Evolutionary conservation across 2,329 filamentous ascomycete genomes (phyloP).

Genomic region (Colletotrichum sojae): DNA sequence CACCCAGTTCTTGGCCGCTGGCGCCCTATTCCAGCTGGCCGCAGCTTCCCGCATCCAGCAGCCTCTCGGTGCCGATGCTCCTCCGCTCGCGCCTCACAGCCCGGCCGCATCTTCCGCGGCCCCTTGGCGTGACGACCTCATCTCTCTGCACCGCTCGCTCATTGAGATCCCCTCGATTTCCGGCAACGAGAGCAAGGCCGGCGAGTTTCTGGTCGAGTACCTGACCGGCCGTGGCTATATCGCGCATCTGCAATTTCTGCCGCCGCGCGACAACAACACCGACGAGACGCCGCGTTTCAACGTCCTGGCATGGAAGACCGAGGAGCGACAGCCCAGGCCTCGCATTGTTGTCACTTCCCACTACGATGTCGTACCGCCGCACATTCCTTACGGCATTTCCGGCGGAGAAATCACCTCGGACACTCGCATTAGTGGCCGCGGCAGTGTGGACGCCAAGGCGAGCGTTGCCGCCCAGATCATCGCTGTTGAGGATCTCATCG

Average conservation of each 20-base stretch:
- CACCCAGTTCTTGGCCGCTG: slow-evolving; percentile 14
- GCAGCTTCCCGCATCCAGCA: slow-evolving; percentile 33
- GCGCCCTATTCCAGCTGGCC: slow-evolving; percentile 29
- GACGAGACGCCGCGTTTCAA: slow-evolving; percentile 73
- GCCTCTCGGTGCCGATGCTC: slow-evolving; percentile 24
- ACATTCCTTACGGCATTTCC: slow-evolving; percentile 76
- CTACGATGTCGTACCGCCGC: slow-evolving; percentile 84
- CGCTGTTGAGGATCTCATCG: slow-evolving; percentile 72
- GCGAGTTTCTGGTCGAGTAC: slow-evolving; percentile 77
- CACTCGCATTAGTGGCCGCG: slow-evolving; percentile 77
- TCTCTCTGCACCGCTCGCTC: slow-evolving; percentile 82
- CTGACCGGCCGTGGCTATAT: slow-evolving; percentile 66
- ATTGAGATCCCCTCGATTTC: slow-evolving; percentile 81
- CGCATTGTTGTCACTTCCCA: slow-evolving; percentile 82
- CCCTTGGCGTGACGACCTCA: slow-evolving; percentile 66
- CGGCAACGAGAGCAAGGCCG: slow-evolving; percentile 77
- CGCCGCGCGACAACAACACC: slow-evolving; percentile 49
- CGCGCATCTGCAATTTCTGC: slow-evolving; percentile 59
- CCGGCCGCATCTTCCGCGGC: slow-evolving; percentile 42
- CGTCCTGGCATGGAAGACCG: slow-evolving; percentile 76
- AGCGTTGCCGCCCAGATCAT: slow-evolving; percentile 81
- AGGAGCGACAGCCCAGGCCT: slow-evolving; percentile 61
- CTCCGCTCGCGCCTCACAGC: slow-evolving; percentile 22
- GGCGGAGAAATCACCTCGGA: slow-evolving; percentile 59
- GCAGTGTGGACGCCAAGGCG: slow-evolving; percentile 80